Conservation (phyloP, 371 early-diverging fungal genomes). For the Mucor lusitanicus region DNA sequence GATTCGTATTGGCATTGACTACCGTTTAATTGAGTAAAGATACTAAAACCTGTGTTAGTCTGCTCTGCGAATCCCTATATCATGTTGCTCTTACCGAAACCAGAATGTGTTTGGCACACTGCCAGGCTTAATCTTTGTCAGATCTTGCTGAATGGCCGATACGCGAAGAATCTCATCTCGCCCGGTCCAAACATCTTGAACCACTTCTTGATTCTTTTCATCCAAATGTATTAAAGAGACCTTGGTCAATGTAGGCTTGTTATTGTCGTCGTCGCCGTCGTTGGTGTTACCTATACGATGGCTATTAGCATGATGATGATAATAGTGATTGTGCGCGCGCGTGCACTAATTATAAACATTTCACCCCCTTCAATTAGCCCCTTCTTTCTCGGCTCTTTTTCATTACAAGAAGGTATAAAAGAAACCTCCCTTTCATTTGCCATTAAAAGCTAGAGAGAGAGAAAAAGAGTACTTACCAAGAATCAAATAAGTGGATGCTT, state of each 20-base stretch:
- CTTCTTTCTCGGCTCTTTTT: not conserved
- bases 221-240: conserved; percentile 7
- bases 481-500: conserved; percentile 16
- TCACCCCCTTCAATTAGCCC: not conserved
- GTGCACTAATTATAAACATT: not conserved
- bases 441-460: not conserved
- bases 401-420: not conserved
- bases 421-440: not conserved
- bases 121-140: not conserved
- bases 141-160: conserved; percentile 21
- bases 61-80: not conserved
- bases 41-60: conserved; percentile 2
- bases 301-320: not conserved
- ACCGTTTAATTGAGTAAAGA: conserved; percentile 9
- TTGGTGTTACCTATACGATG: conserved; percentile 9
- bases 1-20: conserved; percentile 16
- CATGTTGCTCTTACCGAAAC: conserved; percentile 7
- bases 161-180: conserved; percentile 12
- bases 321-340: not conserved
- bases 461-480: conserved; percentile 13
- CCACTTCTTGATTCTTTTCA: conserved; percentile 1
- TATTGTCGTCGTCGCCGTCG: not conserved
- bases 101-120: conserved; percentile 8
- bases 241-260: not conserved
- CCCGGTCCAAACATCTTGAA: conserved; percentile 16